Percentiles rank a stretch among this genome's conserved stretches.
These are phyloP conservation scores for Cucurbita maxima DNA, from an alignment of 306 rosid species.

Conservation along the genomic window DNA sequence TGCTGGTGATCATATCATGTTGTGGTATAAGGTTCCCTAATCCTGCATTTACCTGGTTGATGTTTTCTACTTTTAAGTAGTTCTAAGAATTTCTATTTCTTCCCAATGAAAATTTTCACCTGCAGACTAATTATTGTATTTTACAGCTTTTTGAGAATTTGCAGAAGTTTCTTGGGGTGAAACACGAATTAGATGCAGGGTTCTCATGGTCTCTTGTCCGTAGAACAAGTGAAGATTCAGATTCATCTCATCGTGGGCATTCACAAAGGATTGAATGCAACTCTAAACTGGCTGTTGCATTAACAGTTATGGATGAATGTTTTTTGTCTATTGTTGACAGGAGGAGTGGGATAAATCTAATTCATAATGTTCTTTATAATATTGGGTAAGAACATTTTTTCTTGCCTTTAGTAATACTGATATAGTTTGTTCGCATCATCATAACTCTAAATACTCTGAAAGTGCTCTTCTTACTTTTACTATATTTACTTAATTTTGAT, in stretches of 20 bases:
- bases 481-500: background rate
- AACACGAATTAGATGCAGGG: conserved; percentile 88
- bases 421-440: background rate
- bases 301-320: conserved; percentile 93
- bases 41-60: background rate
- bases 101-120: background rate
- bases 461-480: background rate
- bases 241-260: conserved; percentile 47
- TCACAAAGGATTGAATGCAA: conserved; percentile 69
- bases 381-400: conserved; percentile 52
- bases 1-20: background rate
- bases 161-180: conserved; percentile 76
- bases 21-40: background rate
- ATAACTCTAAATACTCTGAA: background rate
- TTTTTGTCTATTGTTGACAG: conserved; percentile 88
- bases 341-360: conserved; percentile 87
- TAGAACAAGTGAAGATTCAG: conserved; percentile 60
- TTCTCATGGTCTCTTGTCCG: conserved; percentile 80
- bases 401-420: background rate
- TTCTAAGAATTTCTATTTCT: background rate
- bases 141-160: conserved; percentile 69
- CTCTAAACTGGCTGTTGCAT: conserved; percentile 90
- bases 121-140: conserved; percentile 7
- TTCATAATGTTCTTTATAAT: conserved; percentile 72
- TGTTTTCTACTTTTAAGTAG: background rate